Base-by-base conservation (phyloP, 2,329 filamentous ascomycete genomes). In the Botrytis tulipae region DNA sequence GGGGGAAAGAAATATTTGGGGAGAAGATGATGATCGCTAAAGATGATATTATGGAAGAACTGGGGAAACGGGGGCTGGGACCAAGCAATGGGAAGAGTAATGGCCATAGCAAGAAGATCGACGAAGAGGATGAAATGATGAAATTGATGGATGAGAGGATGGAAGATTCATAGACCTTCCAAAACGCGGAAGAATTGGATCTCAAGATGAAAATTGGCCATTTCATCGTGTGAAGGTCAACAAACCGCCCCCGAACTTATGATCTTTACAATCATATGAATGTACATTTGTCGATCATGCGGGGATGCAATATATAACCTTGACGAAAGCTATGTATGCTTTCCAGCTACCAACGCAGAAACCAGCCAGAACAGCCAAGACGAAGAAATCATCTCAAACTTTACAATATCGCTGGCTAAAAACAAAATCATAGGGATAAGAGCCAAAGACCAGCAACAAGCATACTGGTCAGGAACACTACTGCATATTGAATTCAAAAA, bases 121-220 rank as follows among this genome's bases (percentile, higher is more conserved):
- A 40, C 14, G 62, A 48, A 46, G 62, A 72, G 35, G 62, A 72
- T 37, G 73, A 59, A 35, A 76, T 71, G 71, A 72, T 76, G 70
- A 77, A 76, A 40, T 66, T 67, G 10, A 75, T 81, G 70, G 79
- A 80, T 72, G 78, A 76, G 46, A 80, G 77, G 46, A 74, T 78
- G 74, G 71, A 66, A 44, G 71, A 68, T 61, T 40, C 44, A 8
- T 73, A 59, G 54, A 68, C 35, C 29, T 10, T 62, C 12, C 22
- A 18, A 32, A 32, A 44, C 14, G 6, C 22, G 35, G 48, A 29
- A 18, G 60, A 35, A 14, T 40, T 62, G 59, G 22, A 62, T 4
- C 10, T 18, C 12, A 62, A 32, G 51, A 29, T 20, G 37, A 18
- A 32, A 42, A 16, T 14, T 25, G 18, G 14, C 14, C 8, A 44